phyloP scores from a whole-genome alignment of 2,329 filamentous ascomycete species.

The Diaporthe sp. region DNA sequence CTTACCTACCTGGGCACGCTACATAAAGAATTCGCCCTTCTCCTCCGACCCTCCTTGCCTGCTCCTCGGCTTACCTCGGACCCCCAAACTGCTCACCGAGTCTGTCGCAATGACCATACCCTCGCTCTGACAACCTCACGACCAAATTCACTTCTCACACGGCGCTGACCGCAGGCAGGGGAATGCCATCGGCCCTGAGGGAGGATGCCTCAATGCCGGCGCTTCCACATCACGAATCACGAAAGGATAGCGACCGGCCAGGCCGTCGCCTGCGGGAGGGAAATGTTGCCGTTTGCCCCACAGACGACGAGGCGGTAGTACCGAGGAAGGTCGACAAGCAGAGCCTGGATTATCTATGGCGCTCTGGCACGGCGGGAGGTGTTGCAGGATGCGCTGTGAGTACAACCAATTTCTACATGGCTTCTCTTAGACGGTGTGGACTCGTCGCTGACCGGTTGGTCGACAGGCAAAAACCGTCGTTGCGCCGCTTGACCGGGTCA shows the following conservation, averaged over 20 bases:
- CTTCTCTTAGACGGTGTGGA: not conserved
- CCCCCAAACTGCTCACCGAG: not conserved
- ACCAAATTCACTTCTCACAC: not conserved
- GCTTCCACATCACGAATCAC: slow-evolving; percentile 57
- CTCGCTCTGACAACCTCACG: slow-evolving; percentile 6
- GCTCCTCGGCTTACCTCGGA: not conserved
- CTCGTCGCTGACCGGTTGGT: slow-evolving; percentile 40
- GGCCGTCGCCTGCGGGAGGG: slow-evolving; percentile 45
- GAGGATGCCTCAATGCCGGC: slow-evolving; percentile 73
- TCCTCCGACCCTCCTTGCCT: not conserved
- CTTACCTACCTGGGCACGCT: slow-evolving; percentile 5
- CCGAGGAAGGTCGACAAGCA: slow-evolving; percentile 73
- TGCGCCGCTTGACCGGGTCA: slow-evolving; percentile 95
- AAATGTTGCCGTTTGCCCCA: slow-evolving; percentile 61
- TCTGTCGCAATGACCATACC: slow-evolving; percentile 11
- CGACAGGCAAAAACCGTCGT: slow-evolving; percentile 92
- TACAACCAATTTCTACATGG: slow-evolving; percentile 42
- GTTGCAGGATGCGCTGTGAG: slow-evolving; percentile 92
- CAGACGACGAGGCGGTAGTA: slow-evolving; percentile 66
- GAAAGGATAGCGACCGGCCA: slow-evolving; percentile 52
- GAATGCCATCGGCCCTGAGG: slow-evolving; percentile 69
- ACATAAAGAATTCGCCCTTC: slow-evolving; percentile 20
- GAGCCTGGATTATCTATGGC: slow-evolving; percentile 86
- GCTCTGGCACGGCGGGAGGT: slow-evolving; percentile 89
- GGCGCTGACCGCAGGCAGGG: slow-evolving; percentile 43